phyloP scores from a whole-genome alignment of 257 asterid species.

The Lycium ferocissimum region DNA sequence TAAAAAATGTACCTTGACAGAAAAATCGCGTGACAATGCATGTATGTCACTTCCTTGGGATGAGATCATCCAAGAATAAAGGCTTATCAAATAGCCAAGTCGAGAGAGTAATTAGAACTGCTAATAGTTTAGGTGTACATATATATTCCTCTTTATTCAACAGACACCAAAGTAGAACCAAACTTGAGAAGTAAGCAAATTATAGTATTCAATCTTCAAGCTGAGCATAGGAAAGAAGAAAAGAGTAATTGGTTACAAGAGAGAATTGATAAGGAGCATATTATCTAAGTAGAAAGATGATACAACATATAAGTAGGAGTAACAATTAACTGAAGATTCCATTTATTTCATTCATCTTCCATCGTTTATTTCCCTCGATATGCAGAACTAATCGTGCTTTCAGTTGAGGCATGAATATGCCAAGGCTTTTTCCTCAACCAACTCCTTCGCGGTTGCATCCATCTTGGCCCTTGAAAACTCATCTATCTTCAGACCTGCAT shows the following conservation, averaged over 20 bases:
- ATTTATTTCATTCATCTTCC: conserved; percentile 10
- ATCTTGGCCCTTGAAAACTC: conserved; percentile 76
- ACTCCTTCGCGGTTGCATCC: conserved; percentile 69
- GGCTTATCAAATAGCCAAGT: too few species aligned
- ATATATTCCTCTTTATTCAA: too few species aligned
- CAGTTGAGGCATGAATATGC: conserved; percentile 69
- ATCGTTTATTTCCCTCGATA: neutral
- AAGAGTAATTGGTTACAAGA: neutral
- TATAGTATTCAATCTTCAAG: neutral
- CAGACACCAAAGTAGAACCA: too few species aligned
- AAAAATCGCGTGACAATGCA: too few species aligned
- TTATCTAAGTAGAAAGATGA: neutral
- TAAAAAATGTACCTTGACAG: too few species aligned
- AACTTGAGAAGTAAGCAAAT: neutral
- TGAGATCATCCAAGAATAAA: too few species aligned
- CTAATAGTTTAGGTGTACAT: too few species aligned
- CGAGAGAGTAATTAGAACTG: too few species aligned
- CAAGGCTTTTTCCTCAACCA: conserved; percentile 69
- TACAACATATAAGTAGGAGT: neutral
- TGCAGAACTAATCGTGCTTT: neutral
- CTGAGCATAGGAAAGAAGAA: neutral
- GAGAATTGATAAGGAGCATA: neutral
- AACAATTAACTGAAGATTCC: neutral
- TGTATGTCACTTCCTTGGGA: too few species aligned
- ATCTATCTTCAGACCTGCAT: conserved; percentile 66